These are phyloP conservation scores for Cladorrhinum samala DNA, from an alignment of 495 filamentous ascomycete species.

Conservation along the genomic window DNA sequence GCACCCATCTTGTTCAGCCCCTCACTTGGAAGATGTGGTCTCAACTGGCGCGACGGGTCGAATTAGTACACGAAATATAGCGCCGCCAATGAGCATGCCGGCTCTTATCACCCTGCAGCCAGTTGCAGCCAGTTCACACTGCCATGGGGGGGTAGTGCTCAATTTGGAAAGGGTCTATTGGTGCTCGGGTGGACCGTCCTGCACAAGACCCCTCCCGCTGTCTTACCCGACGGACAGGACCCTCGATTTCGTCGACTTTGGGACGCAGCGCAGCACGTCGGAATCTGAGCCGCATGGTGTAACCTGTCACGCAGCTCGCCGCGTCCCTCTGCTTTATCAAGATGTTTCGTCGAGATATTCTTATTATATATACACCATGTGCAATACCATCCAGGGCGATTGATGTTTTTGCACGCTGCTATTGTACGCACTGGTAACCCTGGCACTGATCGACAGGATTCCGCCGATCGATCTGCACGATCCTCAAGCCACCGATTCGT, in stretches of 20 bases:
- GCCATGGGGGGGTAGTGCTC: conserved; percentile 15
- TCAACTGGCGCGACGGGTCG: conserved; percentile 15
- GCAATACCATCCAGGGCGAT: not conserved
- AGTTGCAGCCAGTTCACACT: conserved; percentile 17
- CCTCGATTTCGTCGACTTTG: conserved; percentile 9
- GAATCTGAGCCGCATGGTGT: conserved; percentile 23
- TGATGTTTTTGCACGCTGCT: not conserved
- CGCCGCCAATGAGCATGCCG: conserved; percentile 17
- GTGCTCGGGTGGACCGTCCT: conserved; percentile 12
- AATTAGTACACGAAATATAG: conserved; percentile 23
- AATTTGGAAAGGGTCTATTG: conserved; percentile 22
- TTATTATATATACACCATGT: not conserved
- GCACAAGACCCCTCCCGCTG: conserved; percentile 24
- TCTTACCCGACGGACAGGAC: conserved; percentile 17
- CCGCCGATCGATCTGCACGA: not conserved
- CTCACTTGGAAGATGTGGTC: conserved; percentile 19
- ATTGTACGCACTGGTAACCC: not conserved
- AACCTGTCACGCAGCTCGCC: not conserved
- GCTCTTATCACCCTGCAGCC: conserved; percentile 28
- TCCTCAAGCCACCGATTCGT: not conserved
- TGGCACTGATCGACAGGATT: not conserved
- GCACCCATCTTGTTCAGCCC: conserved; percentile 8
- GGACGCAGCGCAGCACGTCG: conserved; percentile 1
- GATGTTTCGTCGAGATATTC: not conserved
- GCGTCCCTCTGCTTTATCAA: not conserved